Base-by-base conservation (phyloP, 1,139 yeast genomes). In the Candida tunisiensis region DNA sequence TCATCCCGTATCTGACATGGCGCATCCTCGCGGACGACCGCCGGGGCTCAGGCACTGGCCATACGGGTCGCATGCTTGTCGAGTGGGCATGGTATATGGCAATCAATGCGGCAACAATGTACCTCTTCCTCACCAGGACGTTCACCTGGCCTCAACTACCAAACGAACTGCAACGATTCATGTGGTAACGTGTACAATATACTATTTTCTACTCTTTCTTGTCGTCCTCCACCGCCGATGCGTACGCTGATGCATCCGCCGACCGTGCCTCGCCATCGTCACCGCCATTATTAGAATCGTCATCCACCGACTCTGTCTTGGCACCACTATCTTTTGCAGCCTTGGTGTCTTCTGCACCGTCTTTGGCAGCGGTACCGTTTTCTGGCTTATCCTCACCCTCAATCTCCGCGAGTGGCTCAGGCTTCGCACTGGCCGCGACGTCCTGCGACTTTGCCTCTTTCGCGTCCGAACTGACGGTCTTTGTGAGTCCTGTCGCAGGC, bases 1-100 rank as follows among this genome's bases (percentile, higher is more conserved):
- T 88, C 28, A 44, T 80, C 3, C 96, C 98, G 3, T 70, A 69
- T 43, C 47, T 78, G 9, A 46, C 83, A 20, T 83, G 85, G 69
- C 63, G 95, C 3, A 23, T 34, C 5, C 24, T 25, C 9, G 17
- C 29, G 9, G 25, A 26, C 23, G 21, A 19, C 9, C 27, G 28
- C n/a, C 11, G 31, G 10, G 28, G 28, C 21, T n/a, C n/a, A n/a
- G n/a, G n/a, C n/a, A n/a, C n/a, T n/a, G n/a, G n/a, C n/a, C n/a
- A n/a, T n/a, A n/a, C n/a, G n/a, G n/a, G n/a, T n/a, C 60, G 75
- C 33, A 54, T 68, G 25, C 26, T 51, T 2, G 29, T 58, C 3
- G 96, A 88, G 45, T 60, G 66, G 29, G 29, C 54, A 1, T 82
- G 85, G 80, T 60, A 66, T 35, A 51, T 62, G 47, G 23, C 52